Evolutionary conservation across 1,139 yeast genomes (phyloP).

Genomic region (Suhomyces anneliseae): DNA sequence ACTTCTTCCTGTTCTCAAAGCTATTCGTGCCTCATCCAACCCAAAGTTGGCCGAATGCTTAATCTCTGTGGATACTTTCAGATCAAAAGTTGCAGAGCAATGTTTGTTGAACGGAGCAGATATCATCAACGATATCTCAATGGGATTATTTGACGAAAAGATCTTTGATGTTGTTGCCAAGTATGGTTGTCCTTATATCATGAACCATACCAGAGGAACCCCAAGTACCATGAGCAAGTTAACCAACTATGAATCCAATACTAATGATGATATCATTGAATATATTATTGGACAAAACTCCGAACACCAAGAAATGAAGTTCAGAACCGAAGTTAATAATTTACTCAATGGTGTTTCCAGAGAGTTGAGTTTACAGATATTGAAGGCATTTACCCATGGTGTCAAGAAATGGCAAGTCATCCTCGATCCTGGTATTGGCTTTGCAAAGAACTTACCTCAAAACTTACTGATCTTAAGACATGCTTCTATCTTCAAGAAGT

Average conservation of each 20-base stretch:
- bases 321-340: constrained; percentile 30
- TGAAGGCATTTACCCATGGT: constrained; percentile 60
- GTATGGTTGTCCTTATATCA: constrained; percentile 71
- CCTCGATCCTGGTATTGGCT: constrained; percentile 93
- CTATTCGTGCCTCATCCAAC: constrained; percentile 48
- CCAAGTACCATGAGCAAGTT: constrained; percentile 69
- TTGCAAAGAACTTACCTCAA: constrained; percentile 74
- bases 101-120: constrained; percentile 80
- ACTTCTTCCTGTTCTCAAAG: constrained; percentile 67
- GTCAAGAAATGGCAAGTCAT: constrained; percentile 88
- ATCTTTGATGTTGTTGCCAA: constrained; percentile 71
- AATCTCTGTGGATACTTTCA: constrained; percentile 82
- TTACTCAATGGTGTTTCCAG: constrained; percentile 53
- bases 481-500: constrained; percentile 55
- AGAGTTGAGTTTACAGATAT: constrained; percentile 61
- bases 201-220: constrained; percentile 85
- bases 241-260: constrained; percentile 52
- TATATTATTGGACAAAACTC: constrained; percentile 30
- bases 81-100: constrained; percentile 69
- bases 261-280: constrained; percentile 42
- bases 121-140: constrained; percentile 87
- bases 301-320: constrained; percentile 26
- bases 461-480: constrained; percentile 65
- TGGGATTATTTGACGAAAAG: constrained; percentile 66
- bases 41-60: constrained; percentile 42